Conservation (phyloP, 1,284 basidiomycete species). For the Ustilago vetiveriae region DNA sequence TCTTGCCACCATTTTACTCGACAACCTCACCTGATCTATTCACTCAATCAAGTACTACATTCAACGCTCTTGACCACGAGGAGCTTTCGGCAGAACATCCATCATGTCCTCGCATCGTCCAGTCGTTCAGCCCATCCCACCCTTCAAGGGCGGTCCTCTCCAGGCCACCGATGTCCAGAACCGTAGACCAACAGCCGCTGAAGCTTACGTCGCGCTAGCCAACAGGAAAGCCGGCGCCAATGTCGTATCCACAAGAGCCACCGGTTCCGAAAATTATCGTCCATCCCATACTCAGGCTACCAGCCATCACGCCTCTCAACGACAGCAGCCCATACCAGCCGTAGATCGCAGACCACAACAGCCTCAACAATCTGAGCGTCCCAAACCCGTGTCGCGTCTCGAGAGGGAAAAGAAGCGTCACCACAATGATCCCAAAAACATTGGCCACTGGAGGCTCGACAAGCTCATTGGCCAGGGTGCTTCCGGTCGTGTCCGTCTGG, state of each 20-base stretch:
- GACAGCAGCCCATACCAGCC: constrained; percentile 32
- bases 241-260: constrained; percentile 30
- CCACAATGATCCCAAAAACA: constrained; percentile 70
- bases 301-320: constrained; percentile 39
- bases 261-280: constrained; percentile 39
- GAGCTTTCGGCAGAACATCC: constrained; percentile 21
- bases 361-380: constrained; percentile 20
- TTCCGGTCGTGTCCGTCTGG: constrained; percentile 84
- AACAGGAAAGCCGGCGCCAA: constrained; percentile 43
- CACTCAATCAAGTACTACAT: background rate
- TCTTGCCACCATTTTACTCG: background rate
- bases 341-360: constrained; percentile 36
- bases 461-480: constrained; percentile 90
- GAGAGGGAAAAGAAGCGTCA: constrained; percentile 68
- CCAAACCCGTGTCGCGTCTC: constrained; percentile 55
- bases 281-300: constrained; percentile 25
- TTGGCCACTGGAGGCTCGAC: constrained; percentile 93
- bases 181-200: constrained; percentile 36
- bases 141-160: constrained; percentile 45
- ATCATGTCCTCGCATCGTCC: constrained; percentile 40
- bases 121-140: constrained; percentile 45
- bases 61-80: background rate
- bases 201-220: constrained; percentile 41
- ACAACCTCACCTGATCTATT: background rate
- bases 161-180: constrained; percentile 44